Evolutionary conservation across 108 stramenopile genomes (phyloP), one percentile per base, ranked within the genome.

Genomic region (Skeletonema tropicum): DNA sequence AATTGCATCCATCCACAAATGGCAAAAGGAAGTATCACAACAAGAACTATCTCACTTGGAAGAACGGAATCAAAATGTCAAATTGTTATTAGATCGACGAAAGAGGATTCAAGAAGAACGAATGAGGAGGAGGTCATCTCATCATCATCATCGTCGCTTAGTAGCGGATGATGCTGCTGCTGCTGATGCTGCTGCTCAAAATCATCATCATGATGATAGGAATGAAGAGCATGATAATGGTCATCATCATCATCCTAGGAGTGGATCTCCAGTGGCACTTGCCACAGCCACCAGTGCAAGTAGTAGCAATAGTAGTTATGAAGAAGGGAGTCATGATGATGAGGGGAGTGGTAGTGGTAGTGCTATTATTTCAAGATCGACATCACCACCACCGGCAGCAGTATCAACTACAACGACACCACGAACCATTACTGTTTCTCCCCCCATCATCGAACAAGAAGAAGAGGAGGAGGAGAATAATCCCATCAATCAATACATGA

Each of bases 31-130:
- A 48, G 48, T 48, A 11, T 19, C 48, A 6, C 48, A 55, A 36
- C 45, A 15, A n/a, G 41, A n/a, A 45, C 41, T 66, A 21, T 45
- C 17, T 49, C 77, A 6, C 59, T 76, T 6, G 30, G 58, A 32
- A 55, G 68, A 33, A 81, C 80, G 84, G 30, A 63, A 31, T 29
- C 12, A 30, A 25, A 46, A 31, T 71, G 84, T 57, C 17, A 48
- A 48, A 48, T 48, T 48, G 17, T 48, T 48, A 48, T 48, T 48
- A 6, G 48, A 48, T 48, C 48, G 48, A 6, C 48, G 48, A 1
- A 48, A 48, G 48, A n/a, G 48, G 5, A 48, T n/a, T 48, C 15
- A 19, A n/a, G 3, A 19, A 3, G 17, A 19, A 5, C 17, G 17
- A 17, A 19, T 48, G 17, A 5, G 2, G 33, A 35, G 33, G 7